These are phyloP conservation scores for Gossypium anomalum DNA, from an alignment of 345 rosid species.

Conservation along the genomic window DNA sequence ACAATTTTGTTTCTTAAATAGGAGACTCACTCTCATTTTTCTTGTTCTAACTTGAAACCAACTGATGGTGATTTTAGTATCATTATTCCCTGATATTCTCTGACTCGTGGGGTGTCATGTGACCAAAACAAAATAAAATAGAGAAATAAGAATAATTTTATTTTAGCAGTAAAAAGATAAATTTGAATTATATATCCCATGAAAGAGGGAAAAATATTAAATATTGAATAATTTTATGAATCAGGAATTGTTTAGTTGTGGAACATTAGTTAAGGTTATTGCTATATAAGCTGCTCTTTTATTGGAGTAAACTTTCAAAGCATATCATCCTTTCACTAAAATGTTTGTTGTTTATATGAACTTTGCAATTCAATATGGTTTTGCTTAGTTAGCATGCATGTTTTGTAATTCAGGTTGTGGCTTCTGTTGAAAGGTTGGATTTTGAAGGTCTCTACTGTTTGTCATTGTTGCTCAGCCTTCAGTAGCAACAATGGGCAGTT, in stretches of 20 bases:
- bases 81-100: neutral
- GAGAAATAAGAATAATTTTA: neutral
- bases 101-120: neutral
- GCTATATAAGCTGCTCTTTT: neutral
- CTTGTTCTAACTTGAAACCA: neutral
- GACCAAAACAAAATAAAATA: neutral
- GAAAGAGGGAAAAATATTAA: neutral
- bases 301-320: neutral
- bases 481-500: conserved; percentile 59
- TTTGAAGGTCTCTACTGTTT: conserved; percentile 26
- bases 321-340: neutral
- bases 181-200: neutral
- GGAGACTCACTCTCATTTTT: neutral
- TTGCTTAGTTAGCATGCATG: neutral
- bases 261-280: neutral
- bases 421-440: neutral
- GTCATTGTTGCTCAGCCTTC: conserved; percentile 15
- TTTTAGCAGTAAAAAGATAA: neutral
- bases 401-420: neutral
- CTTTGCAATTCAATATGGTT: neutral
- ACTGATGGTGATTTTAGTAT: neutral
- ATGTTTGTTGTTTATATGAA: neutral
- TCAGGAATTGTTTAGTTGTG: neutral
- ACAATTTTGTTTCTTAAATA: neutral
- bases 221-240: neutral